These are phyloP conservation scores for Elaeis guineensis DNA, from an alignment of 176 grass and related monocot species.

Conservation along the genomic window DNA sequence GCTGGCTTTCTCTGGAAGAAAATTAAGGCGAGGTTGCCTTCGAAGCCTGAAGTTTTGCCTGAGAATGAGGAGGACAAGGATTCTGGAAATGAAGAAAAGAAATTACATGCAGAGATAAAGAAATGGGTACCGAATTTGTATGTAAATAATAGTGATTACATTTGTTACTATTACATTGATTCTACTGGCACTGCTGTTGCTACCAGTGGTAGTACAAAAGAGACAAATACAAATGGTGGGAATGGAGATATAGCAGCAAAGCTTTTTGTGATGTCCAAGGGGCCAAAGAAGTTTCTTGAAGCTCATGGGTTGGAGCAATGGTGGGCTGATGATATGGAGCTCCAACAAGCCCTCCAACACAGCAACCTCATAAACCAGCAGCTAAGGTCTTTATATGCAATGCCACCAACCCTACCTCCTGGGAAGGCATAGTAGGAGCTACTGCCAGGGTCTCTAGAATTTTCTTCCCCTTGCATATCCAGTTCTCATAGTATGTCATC, in stretches of 20 bases:
- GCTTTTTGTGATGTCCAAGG: conserved; percentile 60
- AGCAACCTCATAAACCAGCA: conserved; percentile 70
- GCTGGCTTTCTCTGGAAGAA: conserved; percentile 53
- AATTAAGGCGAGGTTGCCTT: conserved; percentile 39
- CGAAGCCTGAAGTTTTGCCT: not conserved
- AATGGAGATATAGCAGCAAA: conserved; percentile 34
- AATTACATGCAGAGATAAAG: conserved; percentile 14
- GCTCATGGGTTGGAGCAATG: conserved; percentile 78
- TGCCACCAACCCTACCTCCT: no score
- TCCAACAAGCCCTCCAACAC: conserved; percentile 55
- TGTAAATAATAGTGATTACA: conserved; percentile 82
- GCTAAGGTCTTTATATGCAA: conserved; percentile 13
- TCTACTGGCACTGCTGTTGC: conserved; percentile 31
- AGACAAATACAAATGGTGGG: conserved; percentile 18
- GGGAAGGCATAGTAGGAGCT: no score
- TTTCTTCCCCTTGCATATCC: no score
- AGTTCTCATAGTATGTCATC: no score
- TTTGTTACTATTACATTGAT: conserved; percentile 84
- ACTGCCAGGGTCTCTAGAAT: no score
- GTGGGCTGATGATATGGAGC: conserved; percentile 77
- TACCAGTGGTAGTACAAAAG: conserved; percentile 6
- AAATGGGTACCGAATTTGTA: conserved; percentile 80
- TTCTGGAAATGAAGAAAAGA: conserved; percentile 17
- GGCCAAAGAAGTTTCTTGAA: conserved; percentile 65
- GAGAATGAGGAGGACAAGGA: not conserved